Conservation (phyloP, 768 basidiomycete species). For the button mushroom (Agaricus bisporus) region DNA sequence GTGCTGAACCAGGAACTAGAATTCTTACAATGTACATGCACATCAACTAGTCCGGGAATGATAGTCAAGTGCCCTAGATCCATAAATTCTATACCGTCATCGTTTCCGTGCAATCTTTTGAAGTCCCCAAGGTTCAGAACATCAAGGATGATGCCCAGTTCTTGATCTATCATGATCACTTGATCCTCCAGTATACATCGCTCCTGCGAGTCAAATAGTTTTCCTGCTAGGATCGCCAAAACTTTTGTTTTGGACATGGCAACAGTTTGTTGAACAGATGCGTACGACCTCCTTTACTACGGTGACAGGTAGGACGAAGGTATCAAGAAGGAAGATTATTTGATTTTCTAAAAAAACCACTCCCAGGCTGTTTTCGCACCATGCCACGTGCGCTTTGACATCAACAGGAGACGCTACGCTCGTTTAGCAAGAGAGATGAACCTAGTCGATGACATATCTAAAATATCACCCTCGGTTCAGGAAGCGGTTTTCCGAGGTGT, state of each 20-base stretch:
- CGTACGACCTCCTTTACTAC: neutral
- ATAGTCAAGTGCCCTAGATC: slow-evolving; percentile 43
- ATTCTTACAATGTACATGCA: slow-evolving; percentile 47
- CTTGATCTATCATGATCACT: slow-evolving; percentile 40
- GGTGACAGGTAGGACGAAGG: neutral
- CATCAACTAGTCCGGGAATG: slow-evolving; percentile 53
- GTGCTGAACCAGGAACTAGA: too few species aligned
- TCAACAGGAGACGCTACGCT: too few species aligned
- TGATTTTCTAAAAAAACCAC: neutral
- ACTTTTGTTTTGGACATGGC: neutral
- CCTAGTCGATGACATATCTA: too few species aligned
- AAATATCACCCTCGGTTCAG: neutral
- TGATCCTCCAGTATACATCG: slow-evolving; percentile 36
- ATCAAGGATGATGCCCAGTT: slow-evolving; percentile 42
- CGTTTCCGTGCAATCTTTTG: slow-evolving; percentile 9
- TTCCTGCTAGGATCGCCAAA: slow-evolving; percentile 33
- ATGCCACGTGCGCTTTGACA: neutral
- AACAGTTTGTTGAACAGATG: neutral
- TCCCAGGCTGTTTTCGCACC: neutral
- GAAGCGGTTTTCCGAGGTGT: neutral
- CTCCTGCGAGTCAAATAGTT: slow-evolving; percentile 43
- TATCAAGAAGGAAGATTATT: neutral
- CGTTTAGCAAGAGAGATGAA: too few species aligned
- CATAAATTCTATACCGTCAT: slow-evolving; percentile 25
- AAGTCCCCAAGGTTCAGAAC: slow-evolving; percentile 22